Percentiles rank a stretch among this genome's conserved stretches.
These are phyloP conservation scores for Pleurotus sapidus DNA, from an alignment of 768 basidiomycete species.

Conservation along the genomic window DNA sequence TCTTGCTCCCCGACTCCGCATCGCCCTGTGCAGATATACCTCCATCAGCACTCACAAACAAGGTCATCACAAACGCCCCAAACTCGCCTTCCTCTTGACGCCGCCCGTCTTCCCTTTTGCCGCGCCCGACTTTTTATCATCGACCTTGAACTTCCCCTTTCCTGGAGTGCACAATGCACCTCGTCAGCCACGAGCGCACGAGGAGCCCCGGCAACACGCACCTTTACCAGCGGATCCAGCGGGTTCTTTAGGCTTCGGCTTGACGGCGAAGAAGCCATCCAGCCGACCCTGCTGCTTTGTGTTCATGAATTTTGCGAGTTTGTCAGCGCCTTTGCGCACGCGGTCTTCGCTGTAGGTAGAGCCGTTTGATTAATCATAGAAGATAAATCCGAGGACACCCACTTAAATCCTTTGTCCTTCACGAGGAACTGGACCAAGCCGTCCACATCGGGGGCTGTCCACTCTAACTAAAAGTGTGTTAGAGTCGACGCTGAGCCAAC, in stretches of 20 bases:
- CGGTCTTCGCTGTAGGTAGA: conserved; percentile 77
- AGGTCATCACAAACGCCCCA: background rate
- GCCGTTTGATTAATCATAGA: too few species aligned
- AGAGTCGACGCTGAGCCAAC: background rate
- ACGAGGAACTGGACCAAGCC: conserved; percentile 94
- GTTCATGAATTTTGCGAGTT: conserved; percentile 81
- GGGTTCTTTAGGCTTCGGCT: conserved; percentile 47
- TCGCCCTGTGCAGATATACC: conserved; percentile 26
- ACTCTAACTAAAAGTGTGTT: conserved; percentile 66
- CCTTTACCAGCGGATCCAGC: background rate
- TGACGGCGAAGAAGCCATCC: conserved; percentile 88
- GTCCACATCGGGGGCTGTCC: conserved; percentile 91
- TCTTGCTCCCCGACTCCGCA: conserved; percentile 36
- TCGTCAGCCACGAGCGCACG: too few species aligned
- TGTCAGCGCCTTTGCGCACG: conserved; percentile 92
- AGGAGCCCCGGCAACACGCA: too few species aligned
- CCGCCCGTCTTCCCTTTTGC: conserved; percentile 23
- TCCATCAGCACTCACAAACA: background rate
- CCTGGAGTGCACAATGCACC: too few species aligned
- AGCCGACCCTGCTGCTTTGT: conserved; percentile 95
- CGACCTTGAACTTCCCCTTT: conserved; percentile 34
- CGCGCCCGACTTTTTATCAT: conserved; percentile 5
- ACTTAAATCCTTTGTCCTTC: conserved; percentile 97
- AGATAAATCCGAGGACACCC: too few species aligned
- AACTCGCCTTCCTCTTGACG: conserved; percentile 53